Percentiles rank a stretch among this genome's conserved stretches.
These are phyloP conservation scores for Paralagenidium karlingii DNA, from an alignment of 352 stramenopile species.

Conservation along the genomic window DNA sequence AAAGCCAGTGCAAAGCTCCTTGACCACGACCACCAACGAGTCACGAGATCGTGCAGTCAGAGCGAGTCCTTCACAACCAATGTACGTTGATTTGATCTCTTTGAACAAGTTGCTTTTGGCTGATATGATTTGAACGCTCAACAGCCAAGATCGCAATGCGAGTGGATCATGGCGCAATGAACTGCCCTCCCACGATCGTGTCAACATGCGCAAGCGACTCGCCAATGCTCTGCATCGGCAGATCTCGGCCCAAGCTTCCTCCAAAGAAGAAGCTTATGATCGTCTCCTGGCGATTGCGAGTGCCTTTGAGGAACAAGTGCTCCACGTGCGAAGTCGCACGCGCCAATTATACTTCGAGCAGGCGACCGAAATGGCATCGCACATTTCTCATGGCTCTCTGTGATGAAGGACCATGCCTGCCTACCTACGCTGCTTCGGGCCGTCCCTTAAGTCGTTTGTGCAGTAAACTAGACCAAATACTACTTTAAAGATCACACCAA, in stretches of 20 bases:
- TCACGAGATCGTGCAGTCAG: no score
- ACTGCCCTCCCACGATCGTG: slow-evolving; percentile 34
- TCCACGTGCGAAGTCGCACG: slow-evolving; percentile 60
- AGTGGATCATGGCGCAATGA: slow-evolving; percentile 65
- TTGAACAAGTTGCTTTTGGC: no score
- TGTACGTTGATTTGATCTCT: no score
- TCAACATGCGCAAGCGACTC: slow-evolving; percentile 50
- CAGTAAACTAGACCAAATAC: background rate
- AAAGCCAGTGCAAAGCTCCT: no score
- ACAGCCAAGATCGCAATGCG: no score
- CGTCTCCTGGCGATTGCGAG: slow-evolving; percentile 41
- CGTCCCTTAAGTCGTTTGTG: background rate
- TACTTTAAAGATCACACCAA: background rate
- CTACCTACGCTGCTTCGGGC: background rate
- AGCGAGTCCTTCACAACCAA: no score
- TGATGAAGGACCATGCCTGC: background rate
- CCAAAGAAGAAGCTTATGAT: no score
- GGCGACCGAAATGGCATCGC: slow-evolving; percentile 9
- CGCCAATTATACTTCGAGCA: slow-evolving; percentile 55
- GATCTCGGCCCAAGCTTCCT: slow-evolving; percentile 34
- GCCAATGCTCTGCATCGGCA: slow-evolving; percentile 38
- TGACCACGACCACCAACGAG: no score
- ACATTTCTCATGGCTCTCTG: background rate
- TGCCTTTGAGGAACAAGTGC: slow-evolving; percentile 65
- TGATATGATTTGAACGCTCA: no score